phyloP scores from a whole-genome alignment of 139 green algal genomes.

The Closterium sp. region DNA sequence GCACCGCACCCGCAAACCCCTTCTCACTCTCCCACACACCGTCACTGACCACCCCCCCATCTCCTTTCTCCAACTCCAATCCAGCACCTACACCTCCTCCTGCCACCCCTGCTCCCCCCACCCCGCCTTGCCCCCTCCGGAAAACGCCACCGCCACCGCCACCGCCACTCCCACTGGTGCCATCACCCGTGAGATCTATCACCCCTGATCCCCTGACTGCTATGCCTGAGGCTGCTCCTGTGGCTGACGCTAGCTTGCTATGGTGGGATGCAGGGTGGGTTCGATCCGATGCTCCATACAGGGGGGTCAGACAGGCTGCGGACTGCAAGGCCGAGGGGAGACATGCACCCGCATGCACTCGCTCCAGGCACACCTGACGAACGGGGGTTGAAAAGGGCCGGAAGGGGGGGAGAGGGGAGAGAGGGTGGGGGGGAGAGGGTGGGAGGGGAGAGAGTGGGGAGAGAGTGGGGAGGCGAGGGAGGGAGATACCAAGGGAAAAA shows the following conservation, averaged over 20 bases:
- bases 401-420: too few species aligned
- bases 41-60: neutral
- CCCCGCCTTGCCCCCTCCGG: neutral
- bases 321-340: neutral
- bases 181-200: neutral
- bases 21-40: neutral
- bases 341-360: neutral
- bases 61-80: neutral
- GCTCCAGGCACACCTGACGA: neutral
- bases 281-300: neutral
- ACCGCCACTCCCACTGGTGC: neutral
- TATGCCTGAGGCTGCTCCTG: neutral
- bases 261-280: neutral
- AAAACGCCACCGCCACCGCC: too few species aligned
- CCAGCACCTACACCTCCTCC: neutral
- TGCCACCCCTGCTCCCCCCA: neutral
- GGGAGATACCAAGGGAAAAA: neutral
- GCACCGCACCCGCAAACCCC: neutral
- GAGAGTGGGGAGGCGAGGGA: neutral
- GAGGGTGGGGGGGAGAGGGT: neutral
- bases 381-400: neutral
- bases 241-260: neutral
- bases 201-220: neutral
- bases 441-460: neutral
- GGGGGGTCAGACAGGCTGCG: neutral